Conservation (phyloP, 176 grass and related monocot genomes). For the Saccharum officinarum region DNA sequence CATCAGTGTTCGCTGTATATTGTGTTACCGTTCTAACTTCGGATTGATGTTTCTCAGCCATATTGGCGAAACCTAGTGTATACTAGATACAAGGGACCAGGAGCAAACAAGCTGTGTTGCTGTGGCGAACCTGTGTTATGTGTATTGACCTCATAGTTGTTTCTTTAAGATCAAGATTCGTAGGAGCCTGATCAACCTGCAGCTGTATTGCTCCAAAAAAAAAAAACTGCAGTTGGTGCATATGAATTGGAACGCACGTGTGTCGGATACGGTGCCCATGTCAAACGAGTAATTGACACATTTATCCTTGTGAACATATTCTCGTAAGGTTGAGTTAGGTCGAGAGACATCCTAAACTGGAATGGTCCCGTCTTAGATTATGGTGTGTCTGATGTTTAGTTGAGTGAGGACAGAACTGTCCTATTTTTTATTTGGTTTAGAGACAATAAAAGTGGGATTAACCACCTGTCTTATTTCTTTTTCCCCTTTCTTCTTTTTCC, state of each 20-base stretch:
- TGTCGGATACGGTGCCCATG: neutral
- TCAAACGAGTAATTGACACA: neutral
- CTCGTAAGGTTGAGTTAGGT: no score
- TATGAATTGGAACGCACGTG: neutral
- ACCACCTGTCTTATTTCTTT: no score
- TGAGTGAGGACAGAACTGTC: no score
- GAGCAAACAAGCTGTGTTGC: neutral
- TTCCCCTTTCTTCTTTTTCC: no score
- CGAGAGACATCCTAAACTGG: no score
- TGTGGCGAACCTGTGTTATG: neutral
- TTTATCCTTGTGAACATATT: neutral
- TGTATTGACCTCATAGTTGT: neutral
- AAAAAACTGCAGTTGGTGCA: neutral
- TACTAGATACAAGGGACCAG: neutral
- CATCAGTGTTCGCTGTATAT: constrained; percentile 24
- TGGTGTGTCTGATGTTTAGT: no score
- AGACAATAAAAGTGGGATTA: no score
- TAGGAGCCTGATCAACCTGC: neutral
- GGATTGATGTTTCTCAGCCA: neutral
- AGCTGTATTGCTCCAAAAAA: neutral
- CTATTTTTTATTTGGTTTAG: no score
- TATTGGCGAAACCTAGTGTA: neutral
- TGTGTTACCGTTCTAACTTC: neutral
- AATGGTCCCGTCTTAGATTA: no score
- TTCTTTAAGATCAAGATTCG: neutral